Conservation (phyloP, 352 stramenopile species). For the Pythium biforme region DNA sequence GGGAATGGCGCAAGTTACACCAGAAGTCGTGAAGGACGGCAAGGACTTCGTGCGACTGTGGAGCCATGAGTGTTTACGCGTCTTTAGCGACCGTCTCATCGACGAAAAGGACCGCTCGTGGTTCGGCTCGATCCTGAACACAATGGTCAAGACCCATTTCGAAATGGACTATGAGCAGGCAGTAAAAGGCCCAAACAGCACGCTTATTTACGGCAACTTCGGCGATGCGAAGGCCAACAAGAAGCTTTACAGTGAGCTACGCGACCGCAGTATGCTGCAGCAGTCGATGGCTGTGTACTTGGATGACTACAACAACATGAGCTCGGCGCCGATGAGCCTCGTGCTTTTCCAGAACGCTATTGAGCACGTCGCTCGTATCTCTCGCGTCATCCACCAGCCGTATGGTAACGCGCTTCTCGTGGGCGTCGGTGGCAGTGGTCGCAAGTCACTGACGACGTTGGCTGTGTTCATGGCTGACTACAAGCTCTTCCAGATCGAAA, state of each 20-base stretch:
- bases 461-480: conserved; percentile 94
- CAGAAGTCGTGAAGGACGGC: conserved; percentile 77
- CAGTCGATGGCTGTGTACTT: conserved; percentile 91
- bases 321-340: conserved; percentile 90
- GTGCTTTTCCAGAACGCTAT: conserved; percentile 96
- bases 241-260: conserved; percentile 89
- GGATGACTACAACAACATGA: conserved; percentile 96
- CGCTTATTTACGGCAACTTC: conserved; percentile 90
- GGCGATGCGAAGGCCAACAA: conserved; percentile 64
- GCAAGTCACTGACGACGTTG: conserved; percentile 91
- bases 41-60: conserved; percentile 88
- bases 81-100: conserved; percentile 91
- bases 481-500: conserved; percentile 95
- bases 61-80: conserved; percentile 90
- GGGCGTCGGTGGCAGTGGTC: conserved; percentile 90
- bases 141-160: conserved; percentile 78
- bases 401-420: conserved; percentile 93
- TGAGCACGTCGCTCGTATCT: conserved; percentile 93
- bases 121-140: conserved; percentile 74
- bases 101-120: conserved; percentile 86
- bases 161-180: conserved; percentile 68
- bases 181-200: conserved; percentile 57
- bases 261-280: conserved; percentile 74
- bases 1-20: conserved; percentile 82
- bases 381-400: conserved; percentile 90